Evolutionary conservation across 2,329 filamentous ascomycete genomes (phyloP).

Genomic region (Cercospora sp.): DNA sequence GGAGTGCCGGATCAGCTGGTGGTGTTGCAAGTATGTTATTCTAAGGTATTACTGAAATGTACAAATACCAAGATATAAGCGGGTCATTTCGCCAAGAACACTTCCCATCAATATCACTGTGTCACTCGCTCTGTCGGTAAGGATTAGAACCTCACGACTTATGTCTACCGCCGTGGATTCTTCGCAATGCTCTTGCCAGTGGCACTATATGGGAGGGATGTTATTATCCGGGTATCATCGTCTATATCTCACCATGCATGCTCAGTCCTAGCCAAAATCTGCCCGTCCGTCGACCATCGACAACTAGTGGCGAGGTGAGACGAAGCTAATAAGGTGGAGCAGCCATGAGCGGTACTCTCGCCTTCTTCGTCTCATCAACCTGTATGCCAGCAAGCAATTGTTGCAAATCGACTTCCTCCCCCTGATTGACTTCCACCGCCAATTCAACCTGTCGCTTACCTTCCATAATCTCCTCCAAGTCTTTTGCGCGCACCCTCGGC

Average conservation of each 20-base stretch:
- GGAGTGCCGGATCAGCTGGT: too few relatives aligned
- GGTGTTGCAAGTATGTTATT: too few relatives aligned
- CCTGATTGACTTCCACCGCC: slow-evolving; percentile 2
- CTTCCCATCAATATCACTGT: neutral
- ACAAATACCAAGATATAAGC: neutral
- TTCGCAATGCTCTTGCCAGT: neutral
- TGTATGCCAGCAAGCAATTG: slow-evolving; percentile 18
- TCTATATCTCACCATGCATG: neutral
- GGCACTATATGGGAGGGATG: neutral
- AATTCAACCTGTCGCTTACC: slow-evolving; percentile 24
- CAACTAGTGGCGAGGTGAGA: neutral
- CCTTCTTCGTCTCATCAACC: slow-evolving; percentile 12
- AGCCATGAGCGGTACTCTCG: slow-evolving; percentile 17
- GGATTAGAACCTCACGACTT: too few relatives aligned
- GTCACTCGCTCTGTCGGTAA: neutral
- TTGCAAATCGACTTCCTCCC: slow-evolving; percentile 14
- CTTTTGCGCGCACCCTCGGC: slow-evolving; percentile 22
- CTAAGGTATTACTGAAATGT: too few relatives aligned
- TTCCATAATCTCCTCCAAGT: slow-evolving; percentile 28
- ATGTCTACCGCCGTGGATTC: neutral
- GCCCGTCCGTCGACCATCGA: neutral
- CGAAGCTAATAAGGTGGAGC: slow-evolving; percentile 19
- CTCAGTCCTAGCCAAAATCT: neutral
- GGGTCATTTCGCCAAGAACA: neutral
- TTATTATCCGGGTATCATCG: neutral